Base-by-base conservation (phyloP, 1,284 basidiomycete species). In the Schizophyllum amplum region DNA sequence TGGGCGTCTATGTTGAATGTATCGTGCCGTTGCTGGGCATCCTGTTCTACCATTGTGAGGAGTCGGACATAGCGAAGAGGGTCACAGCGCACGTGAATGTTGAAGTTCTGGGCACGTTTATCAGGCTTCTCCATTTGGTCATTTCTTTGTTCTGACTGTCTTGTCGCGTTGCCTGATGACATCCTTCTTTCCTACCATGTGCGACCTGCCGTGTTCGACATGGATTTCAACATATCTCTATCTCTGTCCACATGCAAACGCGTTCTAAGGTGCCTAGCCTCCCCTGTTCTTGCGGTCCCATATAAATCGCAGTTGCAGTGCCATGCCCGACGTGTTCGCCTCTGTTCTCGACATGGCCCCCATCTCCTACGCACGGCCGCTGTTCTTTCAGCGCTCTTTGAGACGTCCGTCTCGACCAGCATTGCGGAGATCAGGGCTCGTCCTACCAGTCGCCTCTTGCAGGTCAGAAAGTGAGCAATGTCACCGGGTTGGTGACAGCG, bases 401-500 rank as follows among this genome's bases (percentile, higher is more conserved):
- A 42, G 33, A 17, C 13, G 2, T 3, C 33, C 13, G 7, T 9
- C 2, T 42, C 72, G 6, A 69, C 68, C 17, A 75, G 75, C 1
- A 69, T 82, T 13, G 67, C 76, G 20, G 79, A 81, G 24, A 80
- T 83, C 80, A 84, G 68, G 83, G 83, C 9, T 55, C 65, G 22
- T 68, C 76, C 1, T 85, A 76, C 61, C 69, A 70, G 59, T 83
- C 81, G 9, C 78, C 82, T 49, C 69, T 77, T 17, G 65, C 62
- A 26, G 79, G 80, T 0, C 71, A 81, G 60, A 70, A 66, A 6
- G 77, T 86, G 4, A 61, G 71, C 11, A 74, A 77, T 64, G 70
- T 84, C 17, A 77, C 73, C 26, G 83, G 80, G 17, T 60, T 81
- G 4, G 80, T 84, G 0, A 79, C 80, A 4, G 81, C 80, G 1